Base-by-base conservation (phyloP, 2,329 filamentous ascomycete genomes). In the Pseudocercospora fuligena region DNA sequence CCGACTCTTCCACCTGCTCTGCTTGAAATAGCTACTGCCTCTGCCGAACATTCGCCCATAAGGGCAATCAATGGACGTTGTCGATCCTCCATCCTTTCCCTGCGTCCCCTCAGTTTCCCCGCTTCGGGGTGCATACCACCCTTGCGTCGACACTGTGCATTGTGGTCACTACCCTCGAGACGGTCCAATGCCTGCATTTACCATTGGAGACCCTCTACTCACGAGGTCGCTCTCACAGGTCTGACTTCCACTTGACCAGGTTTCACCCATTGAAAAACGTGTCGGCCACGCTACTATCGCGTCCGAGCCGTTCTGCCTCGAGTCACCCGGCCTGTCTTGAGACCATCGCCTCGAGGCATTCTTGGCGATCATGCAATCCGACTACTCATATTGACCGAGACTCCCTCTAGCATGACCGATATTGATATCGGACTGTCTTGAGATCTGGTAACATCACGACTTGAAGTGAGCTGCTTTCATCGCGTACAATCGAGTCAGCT, bases 71-170 rank as follows among this genome's bases (percentile, higher is more conserved):
- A n/a, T 43, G 7, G 40, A 43, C 40, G 40, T 16, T 19, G 40
- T n/a, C 40, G 16, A 43, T 43, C 40, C 40, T 43, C 16, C 40
- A 19, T 19, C 16, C 5, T 43, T 43, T 19, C 40, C 16, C 40
- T 9, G n/a, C n/a, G 5, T 43, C 40, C 40, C 40, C 40, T 43
- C 60, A 57, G 19, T 31, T 59, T 57, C 60, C 60, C 51, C 61
- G 61, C 61, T 58, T 58, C 53, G 61, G 61, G 61, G 53, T 63
- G 51, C 61, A 63, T 63, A 58, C 21, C 51, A 58, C 36, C 61
- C 33, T 56, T 53, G n/a, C 21, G 31, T 33, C 11, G 31, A 33
- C 9, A 33, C 4, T 12, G 11, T 33, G 3, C 9, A 33, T 33
- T 8, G 12, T 43, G 7, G 40, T 19, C n/a, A n/a, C n/a, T n/a